A percentile compares a stretch with the other conserved stretches of the same genome.
phyloP scores from a whole-genome alignment of 192 early-diverging fungal genomes.

The Coemansia sp. region DNA sequence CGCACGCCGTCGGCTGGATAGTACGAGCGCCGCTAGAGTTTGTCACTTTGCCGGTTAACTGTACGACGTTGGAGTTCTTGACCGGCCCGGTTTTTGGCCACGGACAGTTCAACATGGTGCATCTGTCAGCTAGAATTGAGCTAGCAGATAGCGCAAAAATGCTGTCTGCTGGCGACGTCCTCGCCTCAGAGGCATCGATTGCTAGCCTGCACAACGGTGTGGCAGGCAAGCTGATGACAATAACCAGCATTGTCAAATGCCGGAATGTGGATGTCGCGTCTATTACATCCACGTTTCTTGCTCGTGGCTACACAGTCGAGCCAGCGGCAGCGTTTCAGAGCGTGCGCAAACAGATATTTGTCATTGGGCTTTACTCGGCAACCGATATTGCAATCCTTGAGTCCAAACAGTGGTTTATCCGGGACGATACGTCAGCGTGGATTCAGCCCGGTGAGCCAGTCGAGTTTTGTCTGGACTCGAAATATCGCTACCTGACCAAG shows the following conservation, averaged over 20 bases:
- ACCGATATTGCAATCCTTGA: constrained; percentile 81
- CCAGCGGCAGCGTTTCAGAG: constrained; percentile 63
- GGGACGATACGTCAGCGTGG: constrained; percentile 7
- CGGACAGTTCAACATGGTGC: background rate
- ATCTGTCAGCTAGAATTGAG: background rate
- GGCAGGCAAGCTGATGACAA: background rate
- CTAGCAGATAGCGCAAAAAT: background rate
- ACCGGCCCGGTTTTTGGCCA: background rate
- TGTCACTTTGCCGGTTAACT: background rate
- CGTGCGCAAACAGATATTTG: constrained; percentile 62
- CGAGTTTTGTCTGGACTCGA: constrained; percentile 77
- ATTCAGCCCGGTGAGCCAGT: constrained; percentile 55
- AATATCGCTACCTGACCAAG: constrained; percentile 58
- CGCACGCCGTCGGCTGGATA: too few relatives aligned
- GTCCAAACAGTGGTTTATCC: constrained; percentile 78
- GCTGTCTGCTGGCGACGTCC: background rate
- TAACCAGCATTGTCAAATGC: background rate
- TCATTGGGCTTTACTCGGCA: constrained; percentile 57
- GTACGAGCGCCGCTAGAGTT: background rate
- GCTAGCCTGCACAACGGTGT: background rate
- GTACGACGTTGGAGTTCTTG: background rate
- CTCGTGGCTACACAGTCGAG: constrained; percentile 53
- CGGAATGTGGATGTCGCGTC: background rate
- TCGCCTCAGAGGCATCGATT: background rate
- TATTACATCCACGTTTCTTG: background rate